Base-by-base conservation (phyloP, 306 rosid genomes). In the Mimosa pudica region DNA sequence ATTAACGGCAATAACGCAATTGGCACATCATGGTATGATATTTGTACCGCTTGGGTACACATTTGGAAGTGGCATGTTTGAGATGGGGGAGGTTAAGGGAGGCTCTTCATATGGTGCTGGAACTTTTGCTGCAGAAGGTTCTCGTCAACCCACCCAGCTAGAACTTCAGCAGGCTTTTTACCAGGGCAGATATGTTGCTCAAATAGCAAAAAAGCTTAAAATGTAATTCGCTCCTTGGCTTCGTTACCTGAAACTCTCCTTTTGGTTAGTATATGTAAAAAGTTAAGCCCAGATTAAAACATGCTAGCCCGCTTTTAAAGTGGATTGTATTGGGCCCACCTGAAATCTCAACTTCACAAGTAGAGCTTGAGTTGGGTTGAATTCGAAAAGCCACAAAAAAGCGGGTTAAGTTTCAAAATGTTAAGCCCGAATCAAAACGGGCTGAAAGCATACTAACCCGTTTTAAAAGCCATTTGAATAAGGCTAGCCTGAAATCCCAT, bases 21-120 rank as follows among this genome's bases (percentile, higher is more conserved):
- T 92, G 85, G 92, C 98, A 42, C 97, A 92, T 89, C 98, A 94
- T 79, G 98, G 98, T 9, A 94, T 94, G 97, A 81, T 94, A 66
- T 94, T 73, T 81, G 95, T 94, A 38, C 97, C 98, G 14, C 88
- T 89, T 57, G 97, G 98, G 24, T 94, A 94, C 86, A 92, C 97
- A 12, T 92, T 92, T 70, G 97, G 97, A 9, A 87, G 84, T 54
- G 93, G 90, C 80, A 91, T 94, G 97, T 84, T 89, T 70, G 97
- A 92, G 87, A 89, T 94, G 89, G 81, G 75, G 4, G 93, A 91
- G 88, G 97, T 92, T 1, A 94, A 87, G 79, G 97, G 97, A 75
- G 98, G 98, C 12, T 94, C 95, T 32, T 48, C 97, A 33, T 94
- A 92, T 55, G 98, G 98, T 17, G 92, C 97, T 44, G 98, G 97